Percentiles rank a stretch among this genome's conserved stretches.
Conservation (phyloP, 306 rosid genomes). For the Cicer yamashitae region DNA sequence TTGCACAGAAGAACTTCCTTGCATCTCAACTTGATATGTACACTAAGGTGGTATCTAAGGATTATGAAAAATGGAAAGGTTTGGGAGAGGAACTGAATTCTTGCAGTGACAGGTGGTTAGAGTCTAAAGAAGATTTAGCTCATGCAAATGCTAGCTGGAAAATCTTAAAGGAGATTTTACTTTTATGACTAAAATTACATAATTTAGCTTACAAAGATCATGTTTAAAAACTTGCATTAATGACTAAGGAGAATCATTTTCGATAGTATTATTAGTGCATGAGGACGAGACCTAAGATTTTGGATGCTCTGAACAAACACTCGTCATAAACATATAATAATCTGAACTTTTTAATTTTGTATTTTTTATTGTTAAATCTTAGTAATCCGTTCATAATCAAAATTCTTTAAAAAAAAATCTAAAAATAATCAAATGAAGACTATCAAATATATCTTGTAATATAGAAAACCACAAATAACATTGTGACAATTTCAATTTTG, state of each 20-base stretch:
- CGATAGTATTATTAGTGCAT: too few relatives aligned
- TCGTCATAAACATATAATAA: too few relatives aligned
- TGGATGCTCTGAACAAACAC: too few relatives aligned
- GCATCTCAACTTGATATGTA: background rate
- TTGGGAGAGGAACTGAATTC: background rate
- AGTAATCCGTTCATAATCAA: too few relatives aligned
- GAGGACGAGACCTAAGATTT: too few relatives aligned
- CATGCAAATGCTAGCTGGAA: slow-evolving; percentile 18
- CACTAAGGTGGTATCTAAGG: background rate
- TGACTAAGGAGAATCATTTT: background rate
- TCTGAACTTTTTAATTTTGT: too few relatives aligned
- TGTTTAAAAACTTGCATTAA: background rate
- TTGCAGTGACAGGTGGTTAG: background rate
- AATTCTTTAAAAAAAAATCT: too few relatives aligned
- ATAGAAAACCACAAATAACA: too few relatives aligned
- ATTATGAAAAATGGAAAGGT: background rate
- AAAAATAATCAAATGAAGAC: too few relatives aligned
- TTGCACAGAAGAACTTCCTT: slow-evolving; percentile 10
- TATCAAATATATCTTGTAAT: too few relatives aligned
- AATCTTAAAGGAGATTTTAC: slow-evolving; percentile 10
- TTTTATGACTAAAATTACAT: background rate
- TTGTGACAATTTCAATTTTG: too few relatives aligned
- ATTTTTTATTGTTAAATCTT: too few relatives aligned
- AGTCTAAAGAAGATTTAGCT: slow-evolving; percentile 15
- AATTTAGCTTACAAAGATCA: background rate